Conservation (phyloP, 192 early-diverging fungal species). For the Globomyces pollinis-pini region DNA sequence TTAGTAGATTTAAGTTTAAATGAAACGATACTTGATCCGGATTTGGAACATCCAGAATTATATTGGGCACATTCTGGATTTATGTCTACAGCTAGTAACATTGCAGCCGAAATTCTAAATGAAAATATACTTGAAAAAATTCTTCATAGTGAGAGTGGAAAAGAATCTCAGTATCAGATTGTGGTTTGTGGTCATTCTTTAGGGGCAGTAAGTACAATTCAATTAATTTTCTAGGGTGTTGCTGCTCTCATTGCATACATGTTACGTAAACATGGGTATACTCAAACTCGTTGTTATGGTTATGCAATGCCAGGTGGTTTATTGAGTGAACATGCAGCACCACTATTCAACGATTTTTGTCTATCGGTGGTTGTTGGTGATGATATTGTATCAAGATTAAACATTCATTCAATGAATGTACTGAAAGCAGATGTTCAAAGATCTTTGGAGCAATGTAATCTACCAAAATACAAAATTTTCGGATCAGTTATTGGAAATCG, state of each 20-base stretch:
- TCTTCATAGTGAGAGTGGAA: constrained; percentile 11
- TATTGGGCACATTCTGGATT: constrained; percentile 23
- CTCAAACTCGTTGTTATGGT: constrained; percentile 10
- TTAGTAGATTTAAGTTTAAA: constrained; percentile 38
- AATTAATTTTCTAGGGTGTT: constrained; percentile 23
- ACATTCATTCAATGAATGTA: constrained; percentile 21
- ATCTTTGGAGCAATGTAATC: constrained; percentile 17
- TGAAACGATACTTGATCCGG: constrained; percentile 10
- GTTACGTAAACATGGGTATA: constrained; percentile 12
- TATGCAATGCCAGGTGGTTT: constrained; percentile 11
- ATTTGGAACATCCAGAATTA: background rate
- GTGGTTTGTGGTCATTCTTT: constrained; percentile 36
- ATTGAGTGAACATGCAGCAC: background rate
- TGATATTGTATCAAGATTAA: constrained; percentile 26
- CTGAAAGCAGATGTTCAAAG: constrained; percentile 27
- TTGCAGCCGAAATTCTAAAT: constrained; percentile 17
- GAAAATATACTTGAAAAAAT: constrained; percentile 15
- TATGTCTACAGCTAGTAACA: constrained; percentile 24
- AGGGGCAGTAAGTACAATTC: constrained; percentile 18
- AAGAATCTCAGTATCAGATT: constrained; percentile 14
- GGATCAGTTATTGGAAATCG: constrained; percentile 17
- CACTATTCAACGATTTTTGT: constrained; percentile 26
- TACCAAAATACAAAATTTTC: constrained; percentile 27
- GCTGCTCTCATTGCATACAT: constrained; percentile 25
- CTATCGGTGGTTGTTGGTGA: constrained; percentile 32